Evolutionary conservation across 768 basidiomycete genomes (phyloP).

Genomic region (Agrocybe praecox): DNA sequence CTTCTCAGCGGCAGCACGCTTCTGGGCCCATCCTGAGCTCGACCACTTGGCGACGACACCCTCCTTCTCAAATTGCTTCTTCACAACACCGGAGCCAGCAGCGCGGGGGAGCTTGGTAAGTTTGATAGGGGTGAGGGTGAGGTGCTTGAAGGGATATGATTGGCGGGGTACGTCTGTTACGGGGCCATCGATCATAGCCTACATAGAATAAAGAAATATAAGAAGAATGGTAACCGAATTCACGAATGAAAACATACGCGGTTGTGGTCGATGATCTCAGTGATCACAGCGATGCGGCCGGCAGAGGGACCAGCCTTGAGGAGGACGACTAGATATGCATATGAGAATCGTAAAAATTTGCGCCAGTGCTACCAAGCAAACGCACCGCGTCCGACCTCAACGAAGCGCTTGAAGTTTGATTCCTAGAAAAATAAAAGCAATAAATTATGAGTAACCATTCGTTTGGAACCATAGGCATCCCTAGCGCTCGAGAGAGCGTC

Average conservation of each 20-base stretch:
- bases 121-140: slow-evolving; percentile 86
- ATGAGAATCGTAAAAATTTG: neutral
- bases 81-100: slow-evolving; percentile 80
- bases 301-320: slow-evolving; percentile 84
- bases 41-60: slow-evolving; percentile 87
- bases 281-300: slow-evolving; percentile 93
- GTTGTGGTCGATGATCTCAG: slow-evolving; percentile 99
- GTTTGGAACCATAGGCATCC: neutral
- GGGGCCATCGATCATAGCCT: slow-evolving; percentile 98
- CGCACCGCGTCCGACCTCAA: slow-evolving; percentile 95
- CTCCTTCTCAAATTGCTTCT: slow-evolving; percentile 88
- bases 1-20: slow-evolving; percentile 71
- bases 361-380: neutral
- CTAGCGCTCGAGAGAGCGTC: neutral
- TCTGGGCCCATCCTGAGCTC: slow-evolving; percentile 86
- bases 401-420: slow-evolving; percentile 95
- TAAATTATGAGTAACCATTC: neutral
- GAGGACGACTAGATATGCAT: slow-evolving; percentile 73
- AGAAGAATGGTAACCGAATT: neutral
- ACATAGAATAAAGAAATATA: neutral
- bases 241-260: slow-evolving; percentile 59
- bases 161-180: slow-evolving; percentile 91
- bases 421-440: slow-evolving; percentile 39
- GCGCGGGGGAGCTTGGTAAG: slow-evolving; percentile 85
- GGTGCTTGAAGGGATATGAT: slow-evolving; percentile 87